These are phyloP conservation scores for Coelastrella sp. DNA, from an alignment of 139 green algal species.

Conservation along the genomic window DNA sequence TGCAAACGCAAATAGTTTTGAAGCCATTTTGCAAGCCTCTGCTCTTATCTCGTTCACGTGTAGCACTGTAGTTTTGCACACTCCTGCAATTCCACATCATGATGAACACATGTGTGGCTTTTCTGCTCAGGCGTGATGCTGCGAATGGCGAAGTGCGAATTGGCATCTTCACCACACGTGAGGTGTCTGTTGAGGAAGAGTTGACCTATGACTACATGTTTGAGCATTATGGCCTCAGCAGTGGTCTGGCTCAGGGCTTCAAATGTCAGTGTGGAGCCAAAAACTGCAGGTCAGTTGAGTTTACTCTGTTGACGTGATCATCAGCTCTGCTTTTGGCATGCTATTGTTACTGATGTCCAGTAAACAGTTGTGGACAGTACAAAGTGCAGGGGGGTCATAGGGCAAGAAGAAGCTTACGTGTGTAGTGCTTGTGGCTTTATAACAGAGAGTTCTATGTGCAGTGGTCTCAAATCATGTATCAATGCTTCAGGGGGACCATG, in stretches of 20 bases:
- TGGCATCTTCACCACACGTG: constrained; percentile 82
- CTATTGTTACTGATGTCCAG: neutral
- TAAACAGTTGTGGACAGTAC: neutral
- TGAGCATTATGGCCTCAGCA: constrained; percentile 64
- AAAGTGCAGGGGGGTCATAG: too few relatives aligned
- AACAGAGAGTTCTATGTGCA: too few relatives aligned
- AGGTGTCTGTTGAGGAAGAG: constrained; percentile 81
- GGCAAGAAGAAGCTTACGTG: too few relatives aligned
- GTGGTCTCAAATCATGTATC: too few relatives aligned
- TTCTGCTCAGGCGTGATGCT: neutral
- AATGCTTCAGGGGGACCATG: constrained; percentile 72
- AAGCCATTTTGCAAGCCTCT: too few relatives aligned
- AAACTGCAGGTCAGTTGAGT: constrained; percentile 65
- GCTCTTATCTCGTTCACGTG: too few relatives aligned
- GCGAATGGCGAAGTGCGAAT: constrained; percentile 64
- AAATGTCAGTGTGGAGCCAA: constrained; percentile 71
- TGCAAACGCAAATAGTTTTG: too few relatives aligned
- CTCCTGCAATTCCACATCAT: too few relatives aligned
- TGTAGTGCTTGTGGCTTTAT: too few relatives aligned
- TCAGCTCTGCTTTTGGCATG: neutral
- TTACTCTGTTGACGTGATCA: neutral
- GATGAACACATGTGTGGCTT: too few relatives aligned
- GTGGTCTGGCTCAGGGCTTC: constrained; percentile 57
- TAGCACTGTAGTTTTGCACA: too few relatives aligned
- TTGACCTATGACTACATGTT: constrained; percentile 94